Evolutionary conservation across 2,329 filamentous ascomycete species (phyloP).

Genomic region (Aureobasidium sp.): DNA sequence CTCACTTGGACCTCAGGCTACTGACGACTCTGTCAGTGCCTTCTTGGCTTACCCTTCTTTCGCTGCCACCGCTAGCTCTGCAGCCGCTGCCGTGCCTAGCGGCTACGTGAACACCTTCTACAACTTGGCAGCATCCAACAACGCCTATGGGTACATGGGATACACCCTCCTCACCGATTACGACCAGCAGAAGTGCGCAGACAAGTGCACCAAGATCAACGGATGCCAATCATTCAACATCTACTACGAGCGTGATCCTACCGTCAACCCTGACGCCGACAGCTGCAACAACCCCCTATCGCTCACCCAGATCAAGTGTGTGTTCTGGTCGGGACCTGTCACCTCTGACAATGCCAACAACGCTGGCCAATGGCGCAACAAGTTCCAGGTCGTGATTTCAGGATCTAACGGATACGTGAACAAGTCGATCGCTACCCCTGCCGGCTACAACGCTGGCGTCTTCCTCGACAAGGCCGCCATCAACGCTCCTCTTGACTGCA

Average conservation of each 20-base stretch:
- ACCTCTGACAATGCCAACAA: conserved; percentile 25
- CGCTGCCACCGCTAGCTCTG: conserved; percentile 4
- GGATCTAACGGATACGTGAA: conserved; percentile 33
- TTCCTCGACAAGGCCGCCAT: conserved; percentile 21
- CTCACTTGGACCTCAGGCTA: conserved; percentile 19
- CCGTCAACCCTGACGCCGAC: conserved; percentile 23
- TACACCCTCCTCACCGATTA: conserved; percentile 15
- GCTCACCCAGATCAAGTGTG: conserved; percentile 25
- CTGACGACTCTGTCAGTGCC: neutral
- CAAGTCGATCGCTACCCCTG: conserved; percentile 18
- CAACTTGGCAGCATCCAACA: conserved; percentile 10
- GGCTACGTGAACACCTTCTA: conserved; percentile 16
- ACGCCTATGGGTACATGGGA: conserved; percentile 19
- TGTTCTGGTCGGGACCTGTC: conserved; percentile 27
- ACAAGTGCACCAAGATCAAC: conserved; percentile 14
- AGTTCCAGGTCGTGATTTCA: conserved; percentile 35
- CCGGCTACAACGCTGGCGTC: conserved; percentile 24
- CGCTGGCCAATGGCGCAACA: conserved; percentile 24
- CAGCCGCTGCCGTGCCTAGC: conserved; percentile 16
- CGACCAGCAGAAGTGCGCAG: conserved; percentile 11
- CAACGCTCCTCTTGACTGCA: conserved; percentile 22
- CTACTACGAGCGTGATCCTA: conserved; percentile 29
- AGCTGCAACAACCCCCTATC: conserved; percentile 27
- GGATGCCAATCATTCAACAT: conserved; percentile 17
- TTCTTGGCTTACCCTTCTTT: conserved; percentile 16